These are phyloP conservation scores for Colletotrichum zoysiae DNA, from an alignment of 2,329 filamentous ascomycete genomes.

Conservation along the genomic window DNA sequence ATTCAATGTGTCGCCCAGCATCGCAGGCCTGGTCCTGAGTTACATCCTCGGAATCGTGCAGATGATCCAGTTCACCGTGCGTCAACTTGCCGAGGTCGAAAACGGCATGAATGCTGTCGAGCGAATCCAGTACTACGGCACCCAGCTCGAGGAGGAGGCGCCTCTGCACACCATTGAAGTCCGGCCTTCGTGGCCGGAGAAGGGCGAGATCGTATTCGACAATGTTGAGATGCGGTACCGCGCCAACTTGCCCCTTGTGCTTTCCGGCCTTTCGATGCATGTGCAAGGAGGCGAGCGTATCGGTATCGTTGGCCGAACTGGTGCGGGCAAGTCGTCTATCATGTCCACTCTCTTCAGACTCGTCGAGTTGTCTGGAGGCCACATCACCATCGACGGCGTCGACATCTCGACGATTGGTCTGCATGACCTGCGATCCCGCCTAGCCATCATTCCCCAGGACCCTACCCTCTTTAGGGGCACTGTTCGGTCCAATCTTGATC, in stretches of 20 bases:
- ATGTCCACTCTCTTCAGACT: constrained; percentile 87
- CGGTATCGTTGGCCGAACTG: constrained; percentile 84
- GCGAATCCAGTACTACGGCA: constrained; percentile 90
- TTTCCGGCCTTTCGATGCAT: constrained; percentile 78
- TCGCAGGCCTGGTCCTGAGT: constrained; percentile 87
- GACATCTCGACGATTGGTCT: constrained; percentile 81
- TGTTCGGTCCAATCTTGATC: constrained; percentile 83
- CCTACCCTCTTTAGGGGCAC: constrained; percentile 87
- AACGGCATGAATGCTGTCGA: constrained; percentile 99
- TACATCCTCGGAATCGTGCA: constrained; percentile 95
- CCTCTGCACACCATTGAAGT: constrained; percentile 83
- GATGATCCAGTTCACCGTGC: constrained; percentile 95
- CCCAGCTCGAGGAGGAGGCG: constrained; percentile 87
- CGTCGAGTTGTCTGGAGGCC: constrained; percentile 72
- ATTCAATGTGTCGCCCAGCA: constrained; percentile 86
- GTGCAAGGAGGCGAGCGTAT: constrained; percentile 82
- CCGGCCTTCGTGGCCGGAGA: constrained; percentile 83
- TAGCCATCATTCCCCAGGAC: constrained; percentile 88
- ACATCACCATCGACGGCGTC: constrained; percentile 74
- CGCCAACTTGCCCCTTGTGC: constrained; percentile 76
- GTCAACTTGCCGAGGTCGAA: constrained; percentile 94
- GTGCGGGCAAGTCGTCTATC: constrained; percentile 86
- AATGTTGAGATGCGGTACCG: constrained; percentile 86
- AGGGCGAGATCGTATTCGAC: constrained; percentile 83
- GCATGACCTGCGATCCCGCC: constrained; percentile 78